Base-by-base conservation (phyloP, 345 rosid species). In the Camelina hispida region DNA sequence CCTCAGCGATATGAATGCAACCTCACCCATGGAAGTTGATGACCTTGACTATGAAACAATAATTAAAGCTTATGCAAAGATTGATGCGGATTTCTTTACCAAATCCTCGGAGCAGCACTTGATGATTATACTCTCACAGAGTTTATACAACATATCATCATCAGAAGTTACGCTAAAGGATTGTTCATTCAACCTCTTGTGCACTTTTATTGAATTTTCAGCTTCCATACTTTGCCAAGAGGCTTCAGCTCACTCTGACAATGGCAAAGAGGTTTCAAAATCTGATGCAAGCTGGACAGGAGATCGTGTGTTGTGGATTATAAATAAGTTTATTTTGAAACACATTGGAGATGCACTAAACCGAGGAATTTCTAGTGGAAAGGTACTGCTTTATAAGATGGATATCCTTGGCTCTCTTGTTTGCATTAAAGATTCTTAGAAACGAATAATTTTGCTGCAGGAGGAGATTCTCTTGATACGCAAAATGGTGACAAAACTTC, bases 381-480 rank as follows among this genome's bases (percentile, higher is more conserved):
- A 91, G 95, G 98, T 93, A 32, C 28, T 3, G 4, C 28, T 25
- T 25, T 0, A 0, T 25, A 25, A 25, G 4, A 25, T 25, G 28
- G 28, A 25, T 25, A 25, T 25, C 28, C 28, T 25, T 25, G 30
- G 75, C 46, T 37, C 34, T 68, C 52, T 55, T 54, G 42, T 42
- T 68, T 23, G 6, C 34, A 10, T 34, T 55, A n/a, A 23, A 22
- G 35, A 71, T 20, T 23, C 51, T 62, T 17, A 17, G 37, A 60
- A 20, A 20, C 16, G 22, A 37, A 34, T n/a, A n/a, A 17, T 42
- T 62, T 66, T 76, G 35, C 72, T 78, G 42, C 91, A 93, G 98
- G 96, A 83, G 75, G 91, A 93, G 96, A 83, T 89, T 81, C 95
- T 85, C 62, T 77, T 93, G 74, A 76, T 93, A 61, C 87, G 90